Evolutionary conservation across 306 rosid species (phyloP), one percentile per base, ranked within the genome.

Genomic region (Sophora flavescens): DNA sequence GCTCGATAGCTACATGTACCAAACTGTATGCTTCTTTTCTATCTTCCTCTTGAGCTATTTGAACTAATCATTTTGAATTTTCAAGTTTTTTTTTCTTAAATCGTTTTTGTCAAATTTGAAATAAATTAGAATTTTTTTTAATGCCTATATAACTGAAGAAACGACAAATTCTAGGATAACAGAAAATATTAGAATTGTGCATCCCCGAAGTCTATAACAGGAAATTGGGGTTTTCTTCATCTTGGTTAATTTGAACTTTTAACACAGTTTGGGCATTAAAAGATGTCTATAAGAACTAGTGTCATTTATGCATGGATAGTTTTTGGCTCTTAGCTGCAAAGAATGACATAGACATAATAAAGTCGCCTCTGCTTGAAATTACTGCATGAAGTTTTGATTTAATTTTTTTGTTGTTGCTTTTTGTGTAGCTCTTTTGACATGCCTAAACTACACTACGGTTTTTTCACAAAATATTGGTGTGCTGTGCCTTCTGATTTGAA

Each of bases 1-100:
- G 87, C 96, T 94, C 28, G 94, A 92, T 58, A 94, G 97, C 78
- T 94, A 92, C 88, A 94, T 94, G 97, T 92, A 87, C 68, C 98
- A 94, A 88, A 92, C 98, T 74, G 98, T 91, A 84, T 84, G 89
- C 68, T 63, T 63, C 78, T 22, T 26, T 68, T 51, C 22, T 54
- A 5, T 56, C 32, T 57, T 56, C 33, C 63, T 33, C 47, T 26
- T 60, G 7, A 12, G 12, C 41, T 18, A 22, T 62, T 32, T 32
- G 12, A 15, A 36, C 10, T 44, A 12, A n/a, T 41, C 36, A 35
- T 6, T 12, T 53, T 17, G 3, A 63, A 6, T 67, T 56, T 76
- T 44, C 39, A n/a, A 12, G 9, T 51, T 26, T 5, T 67, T 22
- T 22, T 22, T 22, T 22, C 1, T 22, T 22, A 22, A 22, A 22